Evolutionary conservation across 1,284 basidiomycete genomes (phyloP), one percentile per base, ranked within the genome.

Genomic region (Peniophora sp.): DNA sequence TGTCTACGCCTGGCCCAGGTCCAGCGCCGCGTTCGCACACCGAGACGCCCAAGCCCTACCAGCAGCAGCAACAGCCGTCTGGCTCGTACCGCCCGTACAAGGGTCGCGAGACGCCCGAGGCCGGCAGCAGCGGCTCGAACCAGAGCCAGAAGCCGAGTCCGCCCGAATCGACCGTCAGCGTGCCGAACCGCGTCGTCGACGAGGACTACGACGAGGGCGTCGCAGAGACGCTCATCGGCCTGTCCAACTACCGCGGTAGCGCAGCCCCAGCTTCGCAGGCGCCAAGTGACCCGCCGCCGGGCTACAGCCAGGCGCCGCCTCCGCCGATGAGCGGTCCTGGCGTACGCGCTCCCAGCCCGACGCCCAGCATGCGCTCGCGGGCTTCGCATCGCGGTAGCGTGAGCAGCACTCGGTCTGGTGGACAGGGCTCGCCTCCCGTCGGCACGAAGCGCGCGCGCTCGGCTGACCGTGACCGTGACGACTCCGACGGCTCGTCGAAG

Each of bases 171-270:
- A 74, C 74, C 1, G 74, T 81, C 18, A 70, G 76, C 8, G 75
- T 77, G 17, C 84, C 83, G 6, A 70, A 77, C 14, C 73, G 88
- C 14, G 68, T 77, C 1, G 75, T 91, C 15, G 88, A 92, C 58
- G 89, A 92, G 55, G 84, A 92, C 58, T 91, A 91, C 55, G 88
- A 91, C 54, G 88, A 88, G 60, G 82, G 80, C 50, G 82, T 83
- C 35, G 82, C 82, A 3, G 86, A 86, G 56, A 75, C 83, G 0
- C 68, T 92, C 36, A 83, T 92, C 61, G 78, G 73, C 11, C 70
- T 86, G 18, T 69, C 76, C 37, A 63, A 68, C 56, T 70, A 67
- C 55, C 57, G 67, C 60, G 37, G 37, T 20, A n/a, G n/a, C 37
- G 37, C 5, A 5, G 18, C 37, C 8, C 27, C 5, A 12, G 6